Evolutionary conservation across 2,329 filamentous ascomycete genomes (phyloP), one percentile per base, ranked within the genome.

Genomic region (Pleoardoris graminearum): DNA sequence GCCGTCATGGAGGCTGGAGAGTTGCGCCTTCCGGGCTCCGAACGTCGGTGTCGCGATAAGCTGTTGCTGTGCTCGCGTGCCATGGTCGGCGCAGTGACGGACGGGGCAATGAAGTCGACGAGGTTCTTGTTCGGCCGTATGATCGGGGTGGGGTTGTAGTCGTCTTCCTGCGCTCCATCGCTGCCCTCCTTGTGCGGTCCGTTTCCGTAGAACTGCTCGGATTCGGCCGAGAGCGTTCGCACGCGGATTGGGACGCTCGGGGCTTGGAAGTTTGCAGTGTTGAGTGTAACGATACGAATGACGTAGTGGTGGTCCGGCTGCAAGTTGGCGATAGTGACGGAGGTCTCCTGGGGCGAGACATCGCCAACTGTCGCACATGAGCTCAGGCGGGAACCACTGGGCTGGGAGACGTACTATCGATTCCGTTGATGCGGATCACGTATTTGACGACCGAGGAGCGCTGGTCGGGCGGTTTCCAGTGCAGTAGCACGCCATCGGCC

Each of bases 271-370:
- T 94, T 95, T 62, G 92, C 91, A 25, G 88, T 85, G 43, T 93
- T 96, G 48, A 97, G 88, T 33, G 93, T 91, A 61, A 97, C 89
- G 48, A 97, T 90, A 54, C 93, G 88, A 23, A 99, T 87, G 60
- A 96, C 95, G 76, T 97, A 97, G 66, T 92, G 95, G 65, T 90
- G 89, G 59, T 88, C 86, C 0, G 94, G 91, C 63, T 88, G 87
- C 7, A 99, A 80, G 33, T 92, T 91, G 27, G 89, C 91, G 50
- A 99, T 91, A 39, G 90, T 92, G 48, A 97, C 91, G n/a, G 91
- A 89, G 0, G 88, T 91, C 71, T 96, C 91, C 60, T 85, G 83
- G 63, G 86, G 85, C 58, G 85, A 86, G 38, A 92, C 90, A 67
- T 96, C 90, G 63, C 92, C 94, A 59, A 97, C 89, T 91, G 68